These are phyloP conservation scores for Phytophthora litchii DNA, from an alignment of 352 stramenopile species.

Conservation along the genomic window DNA sequence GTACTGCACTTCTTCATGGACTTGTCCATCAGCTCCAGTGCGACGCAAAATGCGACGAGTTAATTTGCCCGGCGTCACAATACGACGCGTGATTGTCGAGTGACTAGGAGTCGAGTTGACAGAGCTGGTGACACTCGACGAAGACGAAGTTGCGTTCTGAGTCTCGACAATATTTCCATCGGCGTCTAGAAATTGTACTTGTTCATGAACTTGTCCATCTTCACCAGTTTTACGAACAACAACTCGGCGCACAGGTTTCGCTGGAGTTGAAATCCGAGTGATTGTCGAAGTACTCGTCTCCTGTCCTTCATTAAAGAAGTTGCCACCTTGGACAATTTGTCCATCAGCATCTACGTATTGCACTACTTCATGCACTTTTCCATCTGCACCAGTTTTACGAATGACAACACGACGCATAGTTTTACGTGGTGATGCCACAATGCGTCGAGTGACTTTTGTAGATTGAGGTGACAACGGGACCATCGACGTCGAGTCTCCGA, in stretches of 20 bases:
- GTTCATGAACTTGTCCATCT: conserved; percentile 23
- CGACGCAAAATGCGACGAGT: conserved; percentile 28
- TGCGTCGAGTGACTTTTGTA: conserved; percentile 22
- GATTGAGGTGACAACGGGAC: conserved; percentile 24
- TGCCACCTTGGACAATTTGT: conserved; percentile 14
- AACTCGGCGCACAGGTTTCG: conserved; percentile 17
- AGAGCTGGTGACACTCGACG: too few relatives aligned
- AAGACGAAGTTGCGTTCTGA: not conserved
- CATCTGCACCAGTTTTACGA: conserved; percentile 22
- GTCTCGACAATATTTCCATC: not conserved
- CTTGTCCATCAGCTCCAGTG: conserved; percentile 20
- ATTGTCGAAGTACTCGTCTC: conserved; percentile 10
- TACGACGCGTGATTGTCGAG: conserved; percentile 4
- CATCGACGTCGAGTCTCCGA: not conserved
- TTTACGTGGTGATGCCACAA: conserved; percentile 28
- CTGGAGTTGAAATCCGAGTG: conserved; percentile 14
- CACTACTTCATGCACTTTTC: conserved; percentile 23
- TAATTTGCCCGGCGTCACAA: conserved; percentile 26
- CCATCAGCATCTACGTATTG: conserved; percentile 27
- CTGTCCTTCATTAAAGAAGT: conserved; percentile 19
- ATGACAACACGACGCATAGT: conserved; percentile 32
- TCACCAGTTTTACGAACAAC: conserved; percentile 18
- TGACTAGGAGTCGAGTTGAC: not conserved
- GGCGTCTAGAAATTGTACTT: conserved; percentile 22
- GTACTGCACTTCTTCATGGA: conserved; percentile 32